A percentile compares a stretch with the other conserved stretches of the same genome.
phyloP scores from a whole-genome alignment of 495 filamentous ascomycete genomes.

The Oidiodendron maius region DNA sequence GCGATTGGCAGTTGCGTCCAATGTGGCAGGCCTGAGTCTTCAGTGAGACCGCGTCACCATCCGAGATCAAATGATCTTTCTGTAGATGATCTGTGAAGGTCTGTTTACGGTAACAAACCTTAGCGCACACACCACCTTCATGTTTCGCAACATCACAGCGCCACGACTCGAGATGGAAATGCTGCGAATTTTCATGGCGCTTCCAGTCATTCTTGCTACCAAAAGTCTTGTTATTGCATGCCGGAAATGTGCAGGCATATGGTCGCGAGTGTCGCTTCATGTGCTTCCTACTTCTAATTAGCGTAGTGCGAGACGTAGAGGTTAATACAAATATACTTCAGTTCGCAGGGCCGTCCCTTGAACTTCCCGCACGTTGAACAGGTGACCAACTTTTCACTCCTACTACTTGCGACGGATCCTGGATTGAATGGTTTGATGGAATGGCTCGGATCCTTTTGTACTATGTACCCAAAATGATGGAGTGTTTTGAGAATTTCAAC shows the following conservation, averaged over 20 bases:
- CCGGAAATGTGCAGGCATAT: slow-evolving; percentile 76
- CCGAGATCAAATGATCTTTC: slow-evolving; percentile 43
- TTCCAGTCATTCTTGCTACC: slow-evolving; percentile 98
- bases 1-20: slow-evolving; percentile 59
- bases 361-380: slow-evolving; percentile 51
- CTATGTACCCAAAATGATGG: slow-evolving; percentile 10
- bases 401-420: slow-evolving; percentile 17
- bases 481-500: slow-evolving; percentile 15
- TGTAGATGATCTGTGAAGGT: slow-evolving; percentile 54
- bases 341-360: slow-evolving; percentile 57
- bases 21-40: slow-evolving; percentile 52
- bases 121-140: slow-evolving; percentile 40
- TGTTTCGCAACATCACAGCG: slow-evolving; percentile 50
- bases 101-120: slow-evolving; percentile 55
- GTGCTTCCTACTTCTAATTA: slow-evolving; percentile 63
- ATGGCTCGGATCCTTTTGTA: slow-evolving; percentile 11
- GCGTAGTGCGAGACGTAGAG: slow-evolving; percentile 1
- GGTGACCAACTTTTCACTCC: slow-evolving; percentile 35
- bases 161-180: slow-evolving; percentile 71
- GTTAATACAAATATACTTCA: slow-evolving; percentile 59
- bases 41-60: slow-evolving; percentile 9
- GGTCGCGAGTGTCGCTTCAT: slow-evolving; percentile 80
- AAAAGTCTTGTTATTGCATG: slow-evolving; percentile 65
- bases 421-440: slow-evolving; percentile 5
- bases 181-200: slow-evolving; percentile 86